These are phyloP conservation scores for Lactarius deliciosus DNA, from an alignment of 768 basidiomycete species.

Conservation along the genomic window DNA sequence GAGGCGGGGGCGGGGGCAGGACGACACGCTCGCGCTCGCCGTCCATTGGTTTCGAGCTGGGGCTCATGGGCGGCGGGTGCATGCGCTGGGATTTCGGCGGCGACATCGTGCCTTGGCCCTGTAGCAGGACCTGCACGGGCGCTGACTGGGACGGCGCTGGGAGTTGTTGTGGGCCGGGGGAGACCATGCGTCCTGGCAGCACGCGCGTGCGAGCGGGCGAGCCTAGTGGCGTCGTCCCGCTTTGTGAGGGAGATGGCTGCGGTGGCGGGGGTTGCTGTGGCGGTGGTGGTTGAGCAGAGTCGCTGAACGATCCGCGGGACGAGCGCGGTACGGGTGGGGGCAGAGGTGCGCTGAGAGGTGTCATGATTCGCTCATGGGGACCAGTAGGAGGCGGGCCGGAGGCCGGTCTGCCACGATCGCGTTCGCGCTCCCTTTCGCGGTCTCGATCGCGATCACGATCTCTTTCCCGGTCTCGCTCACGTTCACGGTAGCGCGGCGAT, in stretches of 20 bases:
- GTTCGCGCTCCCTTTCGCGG: slow-evolving; percentile 7
- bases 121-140: slow-evolving; percentile 9
- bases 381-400: slow-evolving; percentile 31
- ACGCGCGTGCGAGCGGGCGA: slow-evolving; percentile 19
- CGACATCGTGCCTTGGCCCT: slow-evolving; percentile 16
- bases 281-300: slow-evolving; percentile 10
- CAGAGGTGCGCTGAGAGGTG: slow-evolving; percentile 31
- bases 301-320: slow-evolving; percentile 25
- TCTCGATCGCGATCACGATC: too few species aligned
- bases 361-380: slow-evolving; percentile 35
- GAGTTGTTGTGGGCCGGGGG: not conserved
- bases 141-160: slow-evolving; percentile 1
- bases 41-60: slow-evolving; percentile 26
- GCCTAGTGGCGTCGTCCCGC: slow-evolving; percentile 20
- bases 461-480: slow-evolving; percentile 24
- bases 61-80: slow-evolving; percentile 14
- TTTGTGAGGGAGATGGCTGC: slow-evolving; percentile 2
- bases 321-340: slow-evolving; percentile 15
- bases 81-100: slow-evolving; percentile 18
- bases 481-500: slow-evolving; percentile 23
- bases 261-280: not conserved
- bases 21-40: slow-evolving; percentile 25
- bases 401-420: slow-evolving; percentile 27
- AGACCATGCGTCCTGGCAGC: slow-evolving; percentile 19
- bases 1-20: not conserved